phyloP scores from a whole-genome alignment of 306 rosid genomes.

The Canavalia ensiformis region DNA sequence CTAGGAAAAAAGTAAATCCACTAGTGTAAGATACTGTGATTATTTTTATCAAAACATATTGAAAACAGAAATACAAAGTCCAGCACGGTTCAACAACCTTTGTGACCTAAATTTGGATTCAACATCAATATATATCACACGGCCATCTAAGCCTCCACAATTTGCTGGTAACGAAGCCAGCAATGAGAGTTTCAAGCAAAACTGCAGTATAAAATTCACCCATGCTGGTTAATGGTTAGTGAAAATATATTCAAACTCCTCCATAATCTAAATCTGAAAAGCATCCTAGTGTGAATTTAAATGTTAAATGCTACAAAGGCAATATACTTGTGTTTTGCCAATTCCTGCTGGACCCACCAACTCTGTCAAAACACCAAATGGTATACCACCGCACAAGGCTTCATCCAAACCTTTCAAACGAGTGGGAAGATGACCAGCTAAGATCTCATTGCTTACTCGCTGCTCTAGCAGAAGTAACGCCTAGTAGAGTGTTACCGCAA shows the following conservation, averaged over 20 bases:
- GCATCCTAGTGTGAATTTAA: background rate
- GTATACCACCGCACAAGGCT: constrained; percentile 89
- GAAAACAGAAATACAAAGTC: constrained; percentile 29
- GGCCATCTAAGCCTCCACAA: constrained; percentile 89
- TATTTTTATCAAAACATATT: constrained; percentile 22
- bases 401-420: constrained; percentile 85
- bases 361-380: constrained; percentile 93
- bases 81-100: constrained; percentile 61
- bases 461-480: constrained; percentile 78
- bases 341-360: constrained; percentile 97
- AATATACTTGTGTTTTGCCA: constrained; percentile 85
- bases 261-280: constrained; percentile 13
- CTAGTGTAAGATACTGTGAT: background rate
- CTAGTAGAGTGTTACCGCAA: constrained; percentile 54
- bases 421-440: constrained; percentile 87
- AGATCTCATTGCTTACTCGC: constrained; percentile 66
- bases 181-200: constrained; percentile 92
- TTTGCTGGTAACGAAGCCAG: constrained; percentile 72
- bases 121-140: constrained; percentile 81
- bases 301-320: constrained; percentile 12
- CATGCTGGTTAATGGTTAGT: constrained; percentile 35
- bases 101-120: constrained; percentile 89
- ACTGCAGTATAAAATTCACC: constrained; percentile 58
- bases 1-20: constrained; percentile 50
- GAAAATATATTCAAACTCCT: constrained; percentile 23